phyloP scores from a whole-genome alignment of 306 rosid genomes.

The Quercus agrifolia region DNA sequence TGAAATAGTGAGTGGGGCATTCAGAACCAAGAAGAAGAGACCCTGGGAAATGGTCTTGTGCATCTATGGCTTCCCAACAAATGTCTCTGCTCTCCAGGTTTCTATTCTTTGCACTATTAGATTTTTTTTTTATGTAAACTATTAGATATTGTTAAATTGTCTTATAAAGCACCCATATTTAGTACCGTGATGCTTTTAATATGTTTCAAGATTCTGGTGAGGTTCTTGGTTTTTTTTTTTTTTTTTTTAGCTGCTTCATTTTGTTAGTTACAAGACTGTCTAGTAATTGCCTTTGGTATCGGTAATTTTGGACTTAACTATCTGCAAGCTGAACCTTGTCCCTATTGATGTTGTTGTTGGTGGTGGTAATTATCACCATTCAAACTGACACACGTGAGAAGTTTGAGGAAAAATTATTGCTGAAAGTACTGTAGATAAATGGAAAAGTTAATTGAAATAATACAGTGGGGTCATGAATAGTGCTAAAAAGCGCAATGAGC shows the following conservation, averaged over 20 bases:
- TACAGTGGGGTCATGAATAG: too few relatives aligned
- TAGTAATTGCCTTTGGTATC: background rate
- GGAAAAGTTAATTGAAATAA: too few relatives aligned
- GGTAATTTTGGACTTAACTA: background rate
- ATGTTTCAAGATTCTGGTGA: background rate
- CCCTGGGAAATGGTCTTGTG: slow-evolving; percentile 99
- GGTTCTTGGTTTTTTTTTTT: background rate
- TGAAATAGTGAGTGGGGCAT: slow-evolving; percentile 85
- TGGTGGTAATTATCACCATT: background rate
- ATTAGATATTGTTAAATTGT: too few relatives aligned
- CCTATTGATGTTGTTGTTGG: background rate
- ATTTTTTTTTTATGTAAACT: too few relatives aligned
- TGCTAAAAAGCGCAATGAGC: too few relatives aligned
- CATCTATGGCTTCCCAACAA: slow-evolving; percentile 88
- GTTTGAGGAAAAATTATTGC: too few relatives aligned
- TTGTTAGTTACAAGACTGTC: background rate
- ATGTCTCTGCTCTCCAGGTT: slow-evolving; percentile 95
- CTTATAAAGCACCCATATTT: too few relatives aligned
- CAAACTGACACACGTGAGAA: too few relatives aligned
- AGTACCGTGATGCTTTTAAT: too few relatives aligned
- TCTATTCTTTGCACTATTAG: too few relatives aligned
- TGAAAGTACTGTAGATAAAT: too few relatives aligned
- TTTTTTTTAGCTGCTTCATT: background rate
- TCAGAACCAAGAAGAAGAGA: slow-evolving; percentile 69
- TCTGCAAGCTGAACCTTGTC: background rate